A percentile compares a stretch with the other conserved stretches of the same genome.
These are phyloP conservation scores for Aspergillus neoniger DNA, from an alignment of 2,329 filamentous ascomycete species.

Conservation along the genomic window DNA sequence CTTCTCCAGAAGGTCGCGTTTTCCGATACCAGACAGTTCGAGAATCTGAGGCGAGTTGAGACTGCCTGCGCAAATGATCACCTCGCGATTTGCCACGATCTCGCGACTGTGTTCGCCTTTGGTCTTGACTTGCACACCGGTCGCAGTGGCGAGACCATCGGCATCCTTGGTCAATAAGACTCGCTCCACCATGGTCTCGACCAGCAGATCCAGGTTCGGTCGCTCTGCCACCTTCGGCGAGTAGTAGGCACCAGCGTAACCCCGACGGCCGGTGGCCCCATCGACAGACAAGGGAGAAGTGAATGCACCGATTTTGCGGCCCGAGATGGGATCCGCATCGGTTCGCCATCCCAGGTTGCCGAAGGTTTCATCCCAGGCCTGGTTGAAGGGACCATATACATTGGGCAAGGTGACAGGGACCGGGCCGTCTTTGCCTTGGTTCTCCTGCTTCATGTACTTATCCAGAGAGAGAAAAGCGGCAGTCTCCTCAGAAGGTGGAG, in stretches of 20 bases:
- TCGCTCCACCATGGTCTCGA: constrained; percentile 49
- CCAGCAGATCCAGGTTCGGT: constrained; percentile 50
- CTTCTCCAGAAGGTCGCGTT: constrained; percentile 43
- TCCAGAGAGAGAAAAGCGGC: constrained; percentile 13
- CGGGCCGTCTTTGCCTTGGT: constrained; percentile 23
- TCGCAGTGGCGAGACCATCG: constrained; percentile 16
- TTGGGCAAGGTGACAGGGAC: constrained; percentile 29
- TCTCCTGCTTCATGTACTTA: constrained; percentile 21
- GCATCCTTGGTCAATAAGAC: constrained; percentile 45
- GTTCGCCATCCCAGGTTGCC: constrained; percentile 23
- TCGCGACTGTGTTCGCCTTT: constrained; percentile 31
- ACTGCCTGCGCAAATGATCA: constrained; percentile 62
- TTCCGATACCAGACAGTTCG: constrained; percentile 64
- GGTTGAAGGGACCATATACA: constrained; percentile 33
- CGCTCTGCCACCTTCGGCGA: constrained; percentile 40
- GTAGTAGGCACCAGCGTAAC: constrained; percentile 48
- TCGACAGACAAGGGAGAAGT: constrained; percentile 40
- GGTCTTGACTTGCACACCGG: constrained; percentile 22
- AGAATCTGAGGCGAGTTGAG: constrained; percentile 60
- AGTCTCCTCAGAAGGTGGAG: constrained; percentile 30
- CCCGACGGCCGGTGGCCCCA: constrained; percentile 32
- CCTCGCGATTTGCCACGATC: constrained; percentile 49
- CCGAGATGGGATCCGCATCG: constrained; percentile 36
- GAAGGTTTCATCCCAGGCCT: constrained; percentile 29
- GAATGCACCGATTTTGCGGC: constrained; percentile 43